Conservation (phyloP, 257 asterid genomes). For the Primulina tabacum region DNA sequence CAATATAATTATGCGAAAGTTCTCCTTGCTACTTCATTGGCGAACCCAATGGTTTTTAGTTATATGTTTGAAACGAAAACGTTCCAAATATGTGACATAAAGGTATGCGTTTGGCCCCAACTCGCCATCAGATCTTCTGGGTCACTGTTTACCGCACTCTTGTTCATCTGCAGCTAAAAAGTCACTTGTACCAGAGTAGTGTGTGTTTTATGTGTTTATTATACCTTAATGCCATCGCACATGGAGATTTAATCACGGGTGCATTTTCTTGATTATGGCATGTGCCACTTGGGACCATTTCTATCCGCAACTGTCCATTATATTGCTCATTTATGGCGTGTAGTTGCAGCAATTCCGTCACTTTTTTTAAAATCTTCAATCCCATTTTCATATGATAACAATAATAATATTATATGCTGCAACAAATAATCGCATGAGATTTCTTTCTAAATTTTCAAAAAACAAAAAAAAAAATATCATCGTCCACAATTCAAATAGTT, state of each 20-base stretch:
- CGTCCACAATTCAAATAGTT: neutral
- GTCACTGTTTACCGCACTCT: neutral
- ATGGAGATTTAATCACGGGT: neutral
- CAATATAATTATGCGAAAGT: too few relatives aligned
- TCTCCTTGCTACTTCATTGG: too few relatives aligned
- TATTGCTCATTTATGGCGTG: neutral
- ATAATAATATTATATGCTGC: too few relatives aligned
- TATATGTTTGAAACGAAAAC: too few relatives aligned
- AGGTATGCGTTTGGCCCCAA: neutral
- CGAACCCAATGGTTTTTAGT: too few relatives aligned
- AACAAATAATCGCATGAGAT: too few relatives aligned
- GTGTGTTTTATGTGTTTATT: neutral
- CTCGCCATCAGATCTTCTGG: neutral
- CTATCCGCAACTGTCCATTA: neutral
- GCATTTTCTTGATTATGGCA: slow-evolving; percentile 15
- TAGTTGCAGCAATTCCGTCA: neutral
- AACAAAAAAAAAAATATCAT: too few relatives aligned
- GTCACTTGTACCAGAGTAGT: slow-evolving; percentile 9
- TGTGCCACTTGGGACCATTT: slow-evolving; percentile 8
- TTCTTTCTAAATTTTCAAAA: neutral
- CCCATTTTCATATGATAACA: too few relatives aligned
- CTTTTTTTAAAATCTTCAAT: neutral
- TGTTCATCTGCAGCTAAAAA: neutral
- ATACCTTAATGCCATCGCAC: slow-evolving; percentile 8
- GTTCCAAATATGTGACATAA: neutral